phyloP scores from a whole-genome alignment of 345 rosid genomes.

The Hibiscus syriacus region DNA sequence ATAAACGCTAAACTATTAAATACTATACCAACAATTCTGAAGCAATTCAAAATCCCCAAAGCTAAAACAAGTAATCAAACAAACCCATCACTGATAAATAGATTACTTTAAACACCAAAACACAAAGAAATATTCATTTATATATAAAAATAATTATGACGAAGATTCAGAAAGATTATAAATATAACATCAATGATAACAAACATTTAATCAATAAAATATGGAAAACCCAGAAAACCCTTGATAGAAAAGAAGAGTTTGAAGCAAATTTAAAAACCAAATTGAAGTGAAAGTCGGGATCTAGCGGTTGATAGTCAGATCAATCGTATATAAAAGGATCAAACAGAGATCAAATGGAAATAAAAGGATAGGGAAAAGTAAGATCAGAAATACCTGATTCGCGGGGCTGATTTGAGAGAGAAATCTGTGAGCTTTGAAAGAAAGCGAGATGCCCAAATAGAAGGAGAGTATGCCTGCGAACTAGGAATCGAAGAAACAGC shows the following conservation, averaged over 20 bases:
- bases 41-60: background rate
- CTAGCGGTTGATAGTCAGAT: conserved; percentile 10
- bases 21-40: background rate
- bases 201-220: background rate
- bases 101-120: no score
- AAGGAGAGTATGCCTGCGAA: conserved; percentile 1
- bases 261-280: background rate
- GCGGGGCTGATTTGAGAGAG: background rate
- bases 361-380: background rate
- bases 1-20: background rate
- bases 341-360: background rate
- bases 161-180: background rate
- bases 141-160: background rate
- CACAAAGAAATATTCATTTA: no score
- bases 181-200: background rate
- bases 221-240: background rate
- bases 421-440: conserved; percentile 2
- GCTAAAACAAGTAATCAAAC: background rate
- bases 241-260: background rate
- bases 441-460: conserved; percentile 1
- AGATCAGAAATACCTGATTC: conserved; percentile 6
- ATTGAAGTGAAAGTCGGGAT: background rate
- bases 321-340: background rate
- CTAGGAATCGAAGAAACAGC: background rate
- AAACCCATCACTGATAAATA: background rate